phyloP scores from a whole-genome alignment of 1,284 basidiomycete genomes.

The Cutaneotrichosporon spelunceum region DNA sequence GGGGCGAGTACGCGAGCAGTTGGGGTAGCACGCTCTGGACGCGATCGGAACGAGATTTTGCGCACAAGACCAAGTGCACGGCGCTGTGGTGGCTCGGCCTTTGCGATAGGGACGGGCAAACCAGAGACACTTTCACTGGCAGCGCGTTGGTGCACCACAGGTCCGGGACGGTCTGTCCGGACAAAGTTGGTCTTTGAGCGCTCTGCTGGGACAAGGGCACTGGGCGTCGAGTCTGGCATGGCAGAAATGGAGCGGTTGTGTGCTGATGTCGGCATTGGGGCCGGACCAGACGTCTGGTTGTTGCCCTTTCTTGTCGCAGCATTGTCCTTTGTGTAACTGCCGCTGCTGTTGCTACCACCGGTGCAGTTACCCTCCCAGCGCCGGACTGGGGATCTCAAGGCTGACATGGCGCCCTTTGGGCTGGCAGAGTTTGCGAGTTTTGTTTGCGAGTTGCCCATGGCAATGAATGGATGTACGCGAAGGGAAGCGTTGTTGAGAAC shows the following conservation, averaged over 20 bases:
- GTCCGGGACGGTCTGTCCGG: not conserved
- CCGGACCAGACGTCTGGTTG: not conserved
- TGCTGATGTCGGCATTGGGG: not conserved
- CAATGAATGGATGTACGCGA: conserved; percentile 20
- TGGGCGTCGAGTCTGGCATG: not conserved
- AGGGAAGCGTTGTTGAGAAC: conserved; percentile 11
- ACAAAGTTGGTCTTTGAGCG: not conserved
- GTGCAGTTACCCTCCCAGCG: conserved; percentile 2
- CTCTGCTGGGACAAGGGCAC: not conserved
- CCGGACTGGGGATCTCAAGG: not conserved
- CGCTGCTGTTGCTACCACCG: too few species aligned
- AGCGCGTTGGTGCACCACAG: not conserved
- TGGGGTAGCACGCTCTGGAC: conserved; percentile 5
- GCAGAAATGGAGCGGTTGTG: not conserved
- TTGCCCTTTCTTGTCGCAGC: not conserved
- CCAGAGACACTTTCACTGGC: not conserved
- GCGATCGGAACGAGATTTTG: conserved; percentile 17
- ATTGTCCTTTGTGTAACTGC: not conserved
- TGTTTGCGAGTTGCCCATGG: conserved; percentile 13
- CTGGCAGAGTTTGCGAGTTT: not conserved
- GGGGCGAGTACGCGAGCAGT: not conserved
- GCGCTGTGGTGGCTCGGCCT: not conserved
- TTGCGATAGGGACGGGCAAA: not conserved
- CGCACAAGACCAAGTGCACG: conserved; percentile 18
- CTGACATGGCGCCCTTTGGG: not conserved